A percentile compares a stretch with the other conserved stretches of the same genome.
Evolutionary conservation across 78 protist genomes (phyloP).

Genomic region (Polysphondylium violaceum): DNA sequence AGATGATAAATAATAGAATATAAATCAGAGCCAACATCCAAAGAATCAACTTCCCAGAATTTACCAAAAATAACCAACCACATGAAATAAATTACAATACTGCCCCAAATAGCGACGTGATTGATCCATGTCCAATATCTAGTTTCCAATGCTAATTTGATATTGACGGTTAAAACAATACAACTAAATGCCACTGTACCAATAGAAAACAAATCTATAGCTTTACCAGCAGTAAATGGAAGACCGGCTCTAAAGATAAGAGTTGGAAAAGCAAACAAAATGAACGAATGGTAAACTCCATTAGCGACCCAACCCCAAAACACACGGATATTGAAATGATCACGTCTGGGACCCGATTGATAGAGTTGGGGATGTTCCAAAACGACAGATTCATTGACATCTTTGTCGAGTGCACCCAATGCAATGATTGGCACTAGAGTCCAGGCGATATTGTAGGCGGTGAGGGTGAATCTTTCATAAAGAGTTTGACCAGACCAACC

Average conservation of each 20-base stretch:
- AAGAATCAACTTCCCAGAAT: slow-evolving; percentile 36
- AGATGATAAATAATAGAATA: slow-evolving; percentile 10
- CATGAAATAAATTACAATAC: slow-evolving; percentile 26
- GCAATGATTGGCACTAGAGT: slow-evolving; percentile 83
- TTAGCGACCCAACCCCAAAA: slow-evolving; percentile 77
- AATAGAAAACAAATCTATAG: slow-evolving; percentile 28
- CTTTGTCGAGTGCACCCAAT: slow-evolving; percentile 79
- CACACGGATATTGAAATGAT: slow-evolving; percentile 60
- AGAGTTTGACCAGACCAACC: slow-evolving; percentile 68
- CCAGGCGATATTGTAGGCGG: slow-evolving; percentile 82
- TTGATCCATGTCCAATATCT: slow-evolving; percentile 73
- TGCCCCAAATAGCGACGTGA: slow-evolving; percentile 68
- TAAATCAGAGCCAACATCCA: slow-evolving; percentile 27
- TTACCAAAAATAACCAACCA: slow-evolving; percentile 42
- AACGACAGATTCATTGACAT: slow-evolving; percentile 29
- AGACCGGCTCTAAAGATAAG: neutral
- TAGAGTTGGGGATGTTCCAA: slow-evolving; percentile 71
- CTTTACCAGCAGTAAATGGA: slow-evolving; percentile 7
- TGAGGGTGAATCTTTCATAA: slow-evolving; percentile 48
- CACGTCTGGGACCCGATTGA: slow-evolving; percentile 48
- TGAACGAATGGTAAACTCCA: slow-evolving; percentile 67
- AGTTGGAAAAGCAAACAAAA: slow-evolving; percentile 25
- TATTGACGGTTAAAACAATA: slow-evolving; percentile 51
- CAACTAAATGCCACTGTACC: slow-evolving; percentile 30
- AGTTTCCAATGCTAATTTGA: slow-evolving; percentile 70